These are phyloP conservation scores for Colletotrichum agaves DNA, from an alignment of 2,329 filamentous ascomycete species.

Conservation along the genomic window DNA sequence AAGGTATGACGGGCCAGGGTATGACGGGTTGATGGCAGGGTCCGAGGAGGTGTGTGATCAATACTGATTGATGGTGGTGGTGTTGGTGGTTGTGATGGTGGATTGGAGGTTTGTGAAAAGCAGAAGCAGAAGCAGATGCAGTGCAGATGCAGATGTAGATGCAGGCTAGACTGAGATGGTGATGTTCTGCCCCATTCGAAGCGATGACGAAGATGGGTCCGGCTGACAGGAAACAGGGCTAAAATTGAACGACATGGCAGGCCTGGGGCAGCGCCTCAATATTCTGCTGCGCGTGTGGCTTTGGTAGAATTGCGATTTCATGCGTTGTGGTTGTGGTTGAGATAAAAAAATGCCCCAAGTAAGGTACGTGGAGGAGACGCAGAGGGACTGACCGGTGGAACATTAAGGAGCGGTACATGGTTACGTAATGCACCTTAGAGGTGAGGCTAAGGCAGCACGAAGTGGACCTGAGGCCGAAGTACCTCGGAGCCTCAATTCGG, in stretches of 20 bases:
- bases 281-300: conserved; percentile 35
- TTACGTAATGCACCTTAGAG: conserved; percentile 28
- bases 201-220: conserved; percentile 14
- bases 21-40: background rate
- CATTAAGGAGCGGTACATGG: conserved; percentile 12
- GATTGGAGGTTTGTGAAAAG: background rate
- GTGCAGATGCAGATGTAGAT: background rate
- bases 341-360: too few species aligned
- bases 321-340: conserved; percentile 28
- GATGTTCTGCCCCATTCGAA: background rate
- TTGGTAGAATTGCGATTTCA: conserved; percentile 35
- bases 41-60: conserved; percentile 7
- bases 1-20: background rate
- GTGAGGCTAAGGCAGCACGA: conserved; percentile 4
- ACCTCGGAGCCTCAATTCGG: conserved; percentile 13
- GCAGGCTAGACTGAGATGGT: conserved; percentile 6
- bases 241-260: conserved; percentile 19
- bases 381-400: conserved; percentile 2
- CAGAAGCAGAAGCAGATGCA: background rate
- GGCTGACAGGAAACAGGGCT: conserved; percentile 4
- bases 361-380: conserved; percentile 14
- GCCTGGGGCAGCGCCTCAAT: conserved; percentile 35
- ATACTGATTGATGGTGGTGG: background rate
- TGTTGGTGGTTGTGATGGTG: background rate
- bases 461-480: conserved; percentile 17